These are phyloP conservation scores for Cercospora sojina DNA, from an alignment of 2,329 filamentous ascomycete species.

Conservation along the genomic window DNA sequence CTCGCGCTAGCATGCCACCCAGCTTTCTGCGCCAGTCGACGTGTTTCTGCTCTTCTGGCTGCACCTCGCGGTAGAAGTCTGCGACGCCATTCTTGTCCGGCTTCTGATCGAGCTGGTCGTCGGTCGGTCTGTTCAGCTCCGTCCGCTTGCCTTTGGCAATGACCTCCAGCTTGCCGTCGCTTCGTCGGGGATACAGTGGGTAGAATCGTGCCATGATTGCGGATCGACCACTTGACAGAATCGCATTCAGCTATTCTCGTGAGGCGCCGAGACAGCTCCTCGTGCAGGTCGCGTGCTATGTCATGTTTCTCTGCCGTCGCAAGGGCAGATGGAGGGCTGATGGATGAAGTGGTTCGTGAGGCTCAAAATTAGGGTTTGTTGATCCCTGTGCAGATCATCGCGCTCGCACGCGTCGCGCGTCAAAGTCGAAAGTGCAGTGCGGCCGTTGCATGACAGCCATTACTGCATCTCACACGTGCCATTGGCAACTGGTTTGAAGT, in stretches of 20 bases:
- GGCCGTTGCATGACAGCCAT: neutral
- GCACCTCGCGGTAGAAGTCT: slow-evolving; percentile 56
- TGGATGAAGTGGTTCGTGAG: neutral
- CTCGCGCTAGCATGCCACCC: slow-evolving; percentile 57
- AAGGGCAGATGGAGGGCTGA: too few species aligned
- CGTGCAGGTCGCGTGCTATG: neutral
- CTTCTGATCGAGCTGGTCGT: slow-evolving; percentile 52
- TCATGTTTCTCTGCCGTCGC: neutral
- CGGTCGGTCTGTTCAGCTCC: slow-evolving; percentile 53
- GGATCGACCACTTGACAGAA: neutral
- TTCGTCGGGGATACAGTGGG: slow-evolving; percentile 49
- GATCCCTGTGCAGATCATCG: neutral
- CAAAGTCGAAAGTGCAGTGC: neutral
- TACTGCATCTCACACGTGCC: neutral
- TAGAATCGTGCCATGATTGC: slow-evolving; percentile 47
- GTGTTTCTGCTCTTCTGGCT: slow-evolving; percentile 53
- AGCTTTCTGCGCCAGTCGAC: slow-evolving; percentile 60
- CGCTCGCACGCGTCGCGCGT: neutral
- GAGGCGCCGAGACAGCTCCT: slow-evolving; percentile 2
- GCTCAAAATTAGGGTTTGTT: slow-evolving; percentile 2
- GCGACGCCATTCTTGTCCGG: slow-evolving; percentile 55
- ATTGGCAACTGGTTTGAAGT: neutral
- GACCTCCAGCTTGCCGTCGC: slow-evolving; percentile 52
- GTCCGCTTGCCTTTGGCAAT: slow-evolving; percentile 52
- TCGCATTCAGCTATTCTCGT: neutral